A percentile compares a stretch with the other conserved stretches of the same genome.
phyloP scores from a whole-genome alignment of 306 rosid genomes.

The Delonix regia region DNA sequence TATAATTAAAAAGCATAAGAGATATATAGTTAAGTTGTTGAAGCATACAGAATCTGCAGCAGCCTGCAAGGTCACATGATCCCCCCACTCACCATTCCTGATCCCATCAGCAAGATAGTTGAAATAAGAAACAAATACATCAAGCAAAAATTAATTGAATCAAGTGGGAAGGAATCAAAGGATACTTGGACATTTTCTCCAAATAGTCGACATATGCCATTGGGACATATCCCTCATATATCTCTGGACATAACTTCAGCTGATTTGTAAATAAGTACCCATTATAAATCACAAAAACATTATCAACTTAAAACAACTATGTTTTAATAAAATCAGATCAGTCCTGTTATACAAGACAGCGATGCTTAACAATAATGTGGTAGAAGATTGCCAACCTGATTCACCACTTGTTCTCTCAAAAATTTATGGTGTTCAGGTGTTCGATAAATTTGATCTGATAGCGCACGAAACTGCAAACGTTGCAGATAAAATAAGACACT shows the following conservation, averaged over 20 bases:
- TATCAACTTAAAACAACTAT: background rate
- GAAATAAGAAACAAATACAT: background rate
- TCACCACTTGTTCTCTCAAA: constrained; percentile 15
- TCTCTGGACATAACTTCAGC: constrained; percentile 19
- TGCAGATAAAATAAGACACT: background rate
- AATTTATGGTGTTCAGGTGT: constrained; percentile 3
- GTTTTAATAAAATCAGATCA: background rate
- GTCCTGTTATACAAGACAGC: background rate
- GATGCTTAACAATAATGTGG: background rate
- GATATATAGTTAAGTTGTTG: background rate
- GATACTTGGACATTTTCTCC: constrained; percentile 8
- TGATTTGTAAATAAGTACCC: background rate
- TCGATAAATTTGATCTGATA: constrained; percentile 24
- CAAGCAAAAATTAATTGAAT: background rate
- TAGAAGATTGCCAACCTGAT: constrained; percentile 18
- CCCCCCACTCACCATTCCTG: constrained; percentile 9
- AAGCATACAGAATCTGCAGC: background rate
- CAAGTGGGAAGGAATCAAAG: background rate
- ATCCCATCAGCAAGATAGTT: background rate
- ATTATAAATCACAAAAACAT: background rate
- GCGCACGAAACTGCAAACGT: constrained; percentile 8
- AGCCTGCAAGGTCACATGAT: constrained; percentile 3
- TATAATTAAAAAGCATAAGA: background rate
- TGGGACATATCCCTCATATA: constrained; percentile 15
- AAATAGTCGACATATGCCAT: constrained; percentile 9